phyloP scores from a whole-genome alignment of 371 early-diverging fungal genomes.

The Rhizomucor pusillus region DNA sequence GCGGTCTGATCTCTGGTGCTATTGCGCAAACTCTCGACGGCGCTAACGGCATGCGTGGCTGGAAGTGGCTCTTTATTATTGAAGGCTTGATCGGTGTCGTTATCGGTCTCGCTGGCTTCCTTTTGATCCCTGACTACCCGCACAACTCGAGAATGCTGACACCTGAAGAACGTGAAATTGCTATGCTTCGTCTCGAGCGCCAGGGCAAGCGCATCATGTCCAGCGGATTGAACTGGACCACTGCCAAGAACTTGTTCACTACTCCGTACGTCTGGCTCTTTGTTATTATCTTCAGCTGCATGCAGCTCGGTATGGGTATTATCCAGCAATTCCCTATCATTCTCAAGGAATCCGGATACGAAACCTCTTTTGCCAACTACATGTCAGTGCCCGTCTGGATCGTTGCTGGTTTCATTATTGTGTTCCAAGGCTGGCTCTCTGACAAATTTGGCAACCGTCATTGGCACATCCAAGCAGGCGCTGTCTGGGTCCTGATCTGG shows the following conservation, averaged over 20 bases:
- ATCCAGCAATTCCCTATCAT: slow-evolving; percentile 40
- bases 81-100: slow-evolving; percentile 53
- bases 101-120: slow-evolving; percentile 39
- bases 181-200: slow-evolving; percentile 45
- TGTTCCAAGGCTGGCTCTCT: slow-evolving; percentile 39
- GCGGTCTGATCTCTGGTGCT: slow-evolving; percentile 36
- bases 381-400: slow-evolving; percentile 46
- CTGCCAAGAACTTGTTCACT: slow-evolving; percentile 31
- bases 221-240: slow-evolving; percentile 17
- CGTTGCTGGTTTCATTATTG: slow-evolving; percentile 38
- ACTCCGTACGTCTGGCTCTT: slow-evolving; percentile 42
- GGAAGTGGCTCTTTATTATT: slow-evolving; percentile 64
- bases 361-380: slow-evolving; percentile 36
- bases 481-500: slow-evolving; percentile 31
- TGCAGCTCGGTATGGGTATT: slow-evolving; percentile 49
- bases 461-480: slow-evolving; percentile 39
- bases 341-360: slow-evolving; percentile 29
- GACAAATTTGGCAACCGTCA: slow-evolving; percentile 33
- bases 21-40: slow-evolving; percentile 38
- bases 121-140: slow-evolving; percentile 60
- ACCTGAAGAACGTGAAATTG: slow-evolving; percentile 46
- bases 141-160: slow-evolving; percentile 47
- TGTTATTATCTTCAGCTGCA: slow-evolving; percentile 33
- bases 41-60: slow-evolving; percentile 45
- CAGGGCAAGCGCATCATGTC: slow-evolving; percentile 26